Evolutionary conservation across 345 rosid species (phyloP).

Genomic region (Moringa oleifera): DNA sequence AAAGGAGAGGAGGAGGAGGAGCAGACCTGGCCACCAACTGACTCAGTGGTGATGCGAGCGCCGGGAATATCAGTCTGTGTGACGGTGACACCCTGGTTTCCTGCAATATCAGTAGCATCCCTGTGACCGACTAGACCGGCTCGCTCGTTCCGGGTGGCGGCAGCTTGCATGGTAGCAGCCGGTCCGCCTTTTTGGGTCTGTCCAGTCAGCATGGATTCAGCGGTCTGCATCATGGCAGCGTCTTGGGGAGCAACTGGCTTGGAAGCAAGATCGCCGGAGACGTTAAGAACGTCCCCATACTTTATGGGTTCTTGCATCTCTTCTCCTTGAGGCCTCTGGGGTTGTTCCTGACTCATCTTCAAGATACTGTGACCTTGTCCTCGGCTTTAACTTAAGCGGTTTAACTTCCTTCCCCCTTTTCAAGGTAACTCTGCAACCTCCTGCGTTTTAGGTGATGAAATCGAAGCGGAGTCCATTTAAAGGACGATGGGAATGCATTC

Average conservation of each 20-base stretch:
- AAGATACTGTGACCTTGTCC: too few relatives aligned
- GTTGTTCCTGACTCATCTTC: constrained; percentile 72
- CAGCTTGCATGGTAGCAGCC: constrained; percentile 60
- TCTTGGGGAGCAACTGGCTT: constrained; percentile 56
- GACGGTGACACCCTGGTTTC: constrained; percentile 45
- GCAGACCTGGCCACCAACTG: constrained; percentile 56
- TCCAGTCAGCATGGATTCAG: constrained; percentile 59
- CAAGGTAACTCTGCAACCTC: too few relatives aligned
- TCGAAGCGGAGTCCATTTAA: too few relatives aligned
- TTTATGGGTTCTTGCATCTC: constrained; percentile 32
- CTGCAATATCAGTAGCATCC: constrained; percentile 32
- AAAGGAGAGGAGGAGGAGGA: not conserved
- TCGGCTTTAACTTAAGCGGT: too few relatives aligned
- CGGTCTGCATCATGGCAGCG: constrained; percentile 70
- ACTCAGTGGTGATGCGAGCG: constrained; percentile 49
- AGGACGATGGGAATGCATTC: too few relatives aligned
- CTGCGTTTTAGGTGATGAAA: too few relatives aligned
- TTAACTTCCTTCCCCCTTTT: too few relatives aligned
- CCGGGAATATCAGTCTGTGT: constrained; percentile 49
- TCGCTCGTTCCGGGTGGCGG: constrained; percentile 48
- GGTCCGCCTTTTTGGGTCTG: constrained; percentile 54
- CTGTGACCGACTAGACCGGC: constrained; percentile 46
- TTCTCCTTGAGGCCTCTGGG: constrained; percentile 27
- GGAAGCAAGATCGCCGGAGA: constrained; percentile 46
- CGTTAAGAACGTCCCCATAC: constrained; percentile 56